Percentiles rank a stretch among this genome's conserved stretches.
These are phyloP conservation scores for Septoria linicola DNA, from an alignment of 2,329 filamentous ascomycete species.

Conservation along the genomic window DNA sequence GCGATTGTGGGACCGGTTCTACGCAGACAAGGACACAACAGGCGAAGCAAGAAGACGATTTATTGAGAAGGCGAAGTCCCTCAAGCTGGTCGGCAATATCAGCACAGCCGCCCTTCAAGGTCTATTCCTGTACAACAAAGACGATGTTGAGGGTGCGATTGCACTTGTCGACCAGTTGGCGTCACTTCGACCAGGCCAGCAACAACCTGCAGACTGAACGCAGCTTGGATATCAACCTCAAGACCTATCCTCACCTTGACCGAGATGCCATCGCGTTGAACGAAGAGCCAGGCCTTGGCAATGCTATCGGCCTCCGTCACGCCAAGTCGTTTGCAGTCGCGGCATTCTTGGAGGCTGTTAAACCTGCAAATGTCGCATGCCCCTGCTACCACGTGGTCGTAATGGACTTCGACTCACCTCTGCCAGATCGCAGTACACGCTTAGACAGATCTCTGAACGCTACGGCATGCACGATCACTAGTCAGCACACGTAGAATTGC, in stretches of 20 bases:
- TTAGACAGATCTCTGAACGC: neutral
- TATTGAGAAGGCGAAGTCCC: slow-evolving; percentile 64
- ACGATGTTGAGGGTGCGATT: slow-evolving; percentile 82
- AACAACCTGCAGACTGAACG: too few relatives aligned
- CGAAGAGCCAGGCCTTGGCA: too few relatives aligned
- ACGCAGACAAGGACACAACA: slow-evolving; percentile 72
- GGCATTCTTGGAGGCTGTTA: neutral
- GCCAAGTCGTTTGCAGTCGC: neutral
- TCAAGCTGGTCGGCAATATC: slow-evolving; percentile 69
- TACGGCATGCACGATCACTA: neutral
- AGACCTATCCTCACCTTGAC: too few relatives aligned
- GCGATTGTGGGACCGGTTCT: slow-evolving; percentile 92
- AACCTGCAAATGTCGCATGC: neutral
- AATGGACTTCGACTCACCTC: neutral
- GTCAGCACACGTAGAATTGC: neutral
- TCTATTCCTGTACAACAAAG: slow-evolving; percentile 93
- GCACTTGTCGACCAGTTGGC: slow-evolving; percentile 37
- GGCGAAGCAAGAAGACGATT: slow-evolving; percentile 66
- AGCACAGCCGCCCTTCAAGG: slow-evolving; percentile 93
- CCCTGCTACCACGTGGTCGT: neutral
- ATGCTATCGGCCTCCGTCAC: neutral
- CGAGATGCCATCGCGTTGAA: too few relatives aligned
- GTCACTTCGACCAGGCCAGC: slow-evolving; percentile 10
- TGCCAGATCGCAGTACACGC: neutral
- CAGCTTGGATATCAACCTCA: too few relatives aligned